These are phyloP conservation scores for Phytophthora tubulina DNA, from an alignment of 352 stramenopile genomes.

Conservation along the genomic window DNA sequence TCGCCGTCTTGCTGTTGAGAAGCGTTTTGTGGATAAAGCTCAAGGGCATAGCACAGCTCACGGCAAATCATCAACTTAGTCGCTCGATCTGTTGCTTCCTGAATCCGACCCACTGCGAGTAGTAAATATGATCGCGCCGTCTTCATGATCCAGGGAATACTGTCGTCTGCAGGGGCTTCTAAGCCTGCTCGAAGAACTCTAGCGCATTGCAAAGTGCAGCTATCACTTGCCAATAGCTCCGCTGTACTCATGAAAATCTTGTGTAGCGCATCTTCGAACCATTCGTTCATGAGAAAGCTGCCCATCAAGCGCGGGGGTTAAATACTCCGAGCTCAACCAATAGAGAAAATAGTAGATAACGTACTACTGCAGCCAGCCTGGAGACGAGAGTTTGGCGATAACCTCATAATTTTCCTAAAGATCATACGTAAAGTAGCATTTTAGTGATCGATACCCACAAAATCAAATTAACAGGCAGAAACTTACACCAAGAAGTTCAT, in stretches of 20 bases:
- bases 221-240: conserved; percentile 18
- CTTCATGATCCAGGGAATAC: conserved; percentile 28
- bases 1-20: conserved; percentile 8
- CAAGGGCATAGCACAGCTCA: conserved; percentile 28
- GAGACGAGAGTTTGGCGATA: conserved; percentile 35
- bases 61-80: conserved; percentile 34
- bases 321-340: background rate
- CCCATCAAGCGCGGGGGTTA: background rate
- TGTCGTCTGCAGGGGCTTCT: background rate
- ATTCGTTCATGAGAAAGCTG: conserved; percentile 42
- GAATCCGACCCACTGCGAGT: conserved; percentile 19
- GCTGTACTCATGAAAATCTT: conserved; percentile 18
- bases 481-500: conserved; percentile 36
- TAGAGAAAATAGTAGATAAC: background rate
- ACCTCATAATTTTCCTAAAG: conserved; percentile 48
- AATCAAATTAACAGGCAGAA: background rate
- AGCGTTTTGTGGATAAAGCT: conserved; percentile 10
- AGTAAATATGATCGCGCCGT: conserved; percentile 25
- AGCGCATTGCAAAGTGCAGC: conserved; percentile 16
- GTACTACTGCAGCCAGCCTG: conserved; percentile 52
- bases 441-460: background rate
- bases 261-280: conserved; percentile 25
- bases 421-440: background rate
- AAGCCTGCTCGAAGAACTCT: conserved; percentile 9
- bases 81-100: conserved; percentile 19